A percentile compares a stretch with the other conserved stretches of the same genome.
These are phyloP conservation scores for Rubia peregrina DNA, from an alignment of 305 asterid species.

Conservation along the genomic window DNA sequence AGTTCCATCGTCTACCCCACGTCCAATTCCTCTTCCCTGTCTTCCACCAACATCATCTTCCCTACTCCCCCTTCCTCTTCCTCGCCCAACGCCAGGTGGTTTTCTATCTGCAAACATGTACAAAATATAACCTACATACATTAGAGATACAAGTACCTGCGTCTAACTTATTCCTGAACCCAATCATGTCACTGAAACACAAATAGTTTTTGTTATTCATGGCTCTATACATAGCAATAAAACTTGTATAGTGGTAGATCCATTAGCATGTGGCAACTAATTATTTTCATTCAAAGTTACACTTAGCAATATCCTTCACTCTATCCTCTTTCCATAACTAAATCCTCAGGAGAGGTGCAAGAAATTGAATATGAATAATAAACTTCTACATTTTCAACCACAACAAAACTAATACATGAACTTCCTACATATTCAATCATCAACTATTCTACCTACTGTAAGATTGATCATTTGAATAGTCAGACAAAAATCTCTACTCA, in stretches of 20 bases:
- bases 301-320: neutral
- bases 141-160: neutral
- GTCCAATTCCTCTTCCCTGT: conserved; percentile 35
- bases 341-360: neutral
- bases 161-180: neutral
- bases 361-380: neutral
- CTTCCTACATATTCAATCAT: neutral
- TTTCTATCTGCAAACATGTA: conserved; percentile 36
- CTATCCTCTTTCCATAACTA: neutral
- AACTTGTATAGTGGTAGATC: neutral
- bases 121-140: neutral
- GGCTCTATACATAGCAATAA: neutral
- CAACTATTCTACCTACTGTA: neutral
- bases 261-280: neutral
- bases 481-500: neutral
- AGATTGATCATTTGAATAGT: neutral
- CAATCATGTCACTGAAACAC: neutral
- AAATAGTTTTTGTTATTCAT: neutral
- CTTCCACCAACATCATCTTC: conserved; percentile 36
- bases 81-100: conserved; percentile 62
- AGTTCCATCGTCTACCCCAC: conserved; percentile 43
- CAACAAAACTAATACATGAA: neutral
- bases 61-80: conserved; percentile 60
- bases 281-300: neutral
- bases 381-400: neutral